Evolutionary conservation across 1,284 basidiomycete genomes (phyloP), one percentile per base, ranked within the genome.

Genomic region (Cutaneotrichosporon sp.): DNA sequence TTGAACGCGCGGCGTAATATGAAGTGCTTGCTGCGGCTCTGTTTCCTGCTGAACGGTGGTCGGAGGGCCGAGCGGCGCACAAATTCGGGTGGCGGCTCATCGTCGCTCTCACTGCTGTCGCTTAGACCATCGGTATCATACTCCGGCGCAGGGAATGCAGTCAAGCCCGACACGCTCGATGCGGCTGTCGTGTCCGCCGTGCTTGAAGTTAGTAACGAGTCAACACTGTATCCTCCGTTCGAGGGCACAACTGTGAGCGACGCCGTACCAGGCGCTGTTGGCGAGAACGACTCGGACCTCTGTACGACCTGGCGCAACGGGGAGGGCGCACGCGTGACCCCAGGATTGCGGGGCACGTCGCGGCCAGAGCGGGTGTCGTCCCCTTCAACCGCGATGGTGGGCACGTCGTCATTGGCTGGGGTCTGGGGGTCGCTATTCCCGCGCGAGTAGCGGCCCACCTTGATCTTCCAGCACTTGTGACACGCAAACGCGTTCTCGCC

Each of bases 401-500:
- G 63, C 18, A 62, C 31, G 32, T 63, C 46, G 53, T 60, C 50
- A 30, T 58, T 58, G 22, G 56, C 53, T 5, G 51, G 31, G 18
- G 38, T 34, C 47, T 18, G 51, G 21, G 3, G 16, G 34, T 30
- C 42, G 34, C 32, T 26, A 7, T 36, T 3, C 4, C 16, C 69
- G 9, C 47, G 61, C 30, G 58, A 30, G 64, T 78, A 78, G 50
- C 67, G 63, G 6, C 78, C 78, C 34, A 71, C 72, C 66, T 80
- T 79, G 70, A 78, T 70, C 81, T 92, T 91, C 94, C 94, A 97
- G 81, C 94, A 97, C 63, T 89, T 85, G 70, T 90, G 85, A 78
- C 94, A 97, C 0, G 92, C 91, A 66, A 97, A 95, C 81, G 89
- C 90, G 73, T 97, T 97, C 70, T 96, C 92, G 0, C 92, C 92